Base-by-base conservation (phyloP, 306 rosid genomes). In the Inga laurina region DNA sequence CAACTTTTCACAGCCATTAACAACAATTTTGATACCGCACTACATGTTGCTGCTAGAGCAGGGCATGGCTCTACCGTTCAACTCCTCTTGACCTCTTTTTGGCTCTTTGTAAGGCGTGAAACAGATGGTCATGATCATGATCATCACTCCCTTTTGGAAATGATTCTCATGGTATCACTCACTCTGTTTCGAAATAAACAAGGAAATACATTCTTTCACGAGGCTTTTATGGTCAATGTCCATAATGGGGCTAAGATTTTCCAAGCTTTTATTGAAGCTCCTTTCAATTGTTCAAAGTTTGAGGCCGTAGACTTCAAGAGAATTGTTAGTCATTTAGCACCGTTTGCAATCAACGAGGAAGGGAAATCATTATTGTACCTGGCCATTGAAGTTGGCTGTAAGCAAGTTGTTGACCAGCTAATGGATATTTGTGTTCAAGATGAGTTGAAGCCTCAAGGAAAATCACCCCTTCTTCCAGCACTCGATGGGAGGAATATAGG, bases 41-140 rank as follows among this genome's bases (percentile, higher is more conserved):
- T 34, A 10, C 67, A 75, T 52, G 79, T 75, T 75, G 79, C 68
- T 52, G 79, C 79, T 9, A 75, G 67, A 35, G 30, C n/a, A 10
- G 67, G 67, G 1, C 68, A 75, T 35, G 19, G 37, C 45, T 7
- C 67, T 10, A 35, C 12, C n/a, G 10, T 35, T 3, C 9, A 75
- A 1, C 9, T 4, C 0, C 8, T 75, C 2, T 75, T 75, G 30
- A 34, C 19, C 0, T 16, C 8, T 24, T 10, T 35, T 35, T 35
- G 37, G 15, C 1, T 39, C 1, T 52, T 27, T 30, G 46, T 15
- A 13, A 35, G 13, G 18, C 1, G 73, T 66, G 22, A 15, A 4
- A 66, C 24, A 66, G 16, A 66, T 14, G 37, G 12, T 66, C 22
- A 30, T 30, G 37, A 35, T 35, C 37, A 35, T 35, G 18, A 5